A percentile compares a stretch with the other conserved stretches of the same genome.
Conservation (phyloP, 129 eudicot species). For the Ambrosia trifida region DNA sequence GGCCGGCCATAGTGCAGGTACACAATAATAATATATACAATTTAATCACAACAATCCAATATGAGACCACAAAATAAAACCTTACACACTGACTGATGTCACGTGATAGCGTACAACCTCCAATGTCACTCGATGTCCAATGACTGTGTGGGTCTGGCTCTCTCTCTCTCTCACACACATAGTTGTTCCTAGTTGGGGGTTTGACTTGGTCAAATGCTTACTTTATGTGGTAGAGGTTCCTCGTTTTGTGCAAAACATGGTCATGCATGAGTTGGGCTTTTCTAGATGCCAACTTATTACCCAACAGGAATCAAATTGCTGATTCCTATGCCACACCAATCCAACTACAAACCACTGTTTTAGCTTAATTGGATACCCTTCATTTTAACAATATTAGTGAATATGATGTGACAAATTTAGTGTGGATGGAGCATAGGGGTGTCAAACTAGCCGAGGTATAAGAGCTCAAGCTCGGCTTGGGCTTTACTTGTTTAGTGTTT, state of each 20-base stretch:
- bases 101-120: conserved; percentile 12
- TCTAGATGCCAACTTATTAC: conserved; percentile 20
- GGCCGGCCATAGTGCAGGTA: conserved; percentile 5
- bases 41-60: conserved; percentile 32
- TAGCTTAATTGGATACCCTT: background rate
- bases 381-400: too few relatives aligned
- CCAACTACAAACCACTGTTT: conserved; percentile 10
- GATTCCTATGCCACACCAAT: conserved; percentile 27
- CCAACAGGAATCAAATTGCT: conserved; percentile 29
- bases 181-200: conserved; percentile 6
- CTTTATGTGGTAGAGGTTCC: conserved; percentile 26
- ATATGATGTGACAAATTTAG: too few relatives aligned
- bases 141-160: conserved; percentile 20
- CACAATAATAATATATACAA: too few relatives aligned
- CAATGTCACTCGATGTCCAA: conserved; percentile 26
- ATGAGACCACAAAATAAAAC: conserved; percentile 27
- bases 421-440: too few relatives aligned
- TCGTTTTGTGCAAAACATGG: conserved; percentile 13
- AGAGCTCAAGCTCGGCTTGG: too few relatives aligned
- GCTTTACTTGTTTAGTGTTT: too few relatives aligned
- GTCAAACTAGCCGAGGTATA: too few relatives aligned
- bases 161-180: conserved; percentile 3
- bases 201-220: conserved; percentile 34
- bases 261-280: conserved; percentile 20
- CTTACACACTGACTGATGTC: conserved; percentile 9